phyloP scores from a whole-genome alignment of 768 basidiomycete species.

The Jaapia argillacea region DNA sequence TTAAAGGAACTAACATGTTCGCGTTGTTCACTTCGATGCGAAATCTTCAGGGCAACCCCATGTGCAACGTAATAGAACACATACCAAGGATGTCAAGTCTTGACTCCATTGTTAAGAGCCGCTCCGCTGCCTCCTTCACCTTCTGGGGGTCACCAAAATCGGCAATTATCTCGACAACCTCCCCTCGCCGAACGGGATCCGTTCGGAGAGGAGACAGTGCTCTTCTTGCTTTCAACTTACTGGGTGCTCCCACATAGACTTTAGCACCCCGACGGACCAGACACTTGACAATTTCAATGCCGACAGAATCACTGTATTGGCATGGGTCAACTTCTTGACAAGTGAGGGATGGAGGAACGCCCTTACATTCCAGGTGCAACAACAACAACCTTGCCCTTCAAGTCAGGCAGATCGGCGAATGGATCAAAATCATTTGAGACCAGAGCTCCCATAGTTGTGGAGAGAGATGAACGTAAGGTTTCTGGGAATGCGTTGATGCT shows the following conservation, averaged over 20 bases:
- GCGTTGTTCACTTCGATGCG: too few relatives aligned
- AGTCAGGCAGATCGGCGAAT: constrained; percentile 29
- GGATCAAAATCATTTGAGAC: constrained; percentile 14
- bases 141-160: constrained; percentile 39
- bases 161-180: constrained; percentile 38
- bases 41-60: too few relatives aligned
- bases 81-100: constrained; percentile 50
- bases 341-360: background rate
- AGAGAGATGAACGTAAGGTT: too few relatives aligned
- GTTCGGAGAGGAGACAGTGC: constrained; percentile 36
- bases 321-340: background rate
- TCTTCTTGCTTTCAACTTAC: constrained; percentile 30
- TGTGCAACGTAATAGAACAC: too few relatives aligned
- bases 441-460: background rate
- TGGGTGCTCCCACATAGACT: constrained; percentile 47
- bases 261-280: constrained; percentile 48
- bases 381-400: constrained; percentile 39
- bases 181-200: constrained; percentile 36
- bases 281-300: constrained; percentile 38
- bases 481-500: too few relatives aligned
- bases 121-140: constrained; percentile 36
- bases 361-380: constrained; percentile 52
- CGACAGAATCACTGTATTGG: constrained; percentile 39
- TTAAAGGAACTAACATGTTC: constrained; percentile 16
- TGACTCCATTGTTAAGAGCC: constrained; percentile 36